Evolutionary conservation across 306 rosid species (phyloP), one percentile per base, ranked within the genome.

Genomic region (Fragaria nilgerrensis): DNA sequence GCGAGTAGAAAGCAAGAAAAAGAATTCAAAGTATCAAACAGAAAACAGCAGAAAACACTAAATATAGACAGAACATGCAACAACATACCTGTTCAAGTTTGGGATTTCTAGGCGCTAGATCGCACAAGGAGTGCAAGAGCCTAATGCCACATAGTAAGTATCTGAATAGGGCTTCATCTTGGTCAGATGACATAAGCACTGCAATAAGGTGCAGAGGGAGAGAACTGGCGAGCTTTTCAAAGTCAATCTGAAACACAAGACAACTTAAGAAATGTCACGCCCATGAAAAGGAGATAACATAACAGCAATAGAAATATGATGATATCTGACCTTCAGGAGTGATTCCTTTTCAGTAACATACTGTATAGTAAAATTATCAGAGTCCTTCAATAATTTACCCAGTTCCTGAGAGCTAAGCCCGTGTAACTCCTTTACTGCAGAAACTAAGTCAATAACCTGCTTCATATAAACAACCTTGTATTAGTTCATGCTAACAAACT

Each of bases 181-280:
- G 85, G 41, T 86, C 83, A 72, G 92, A 70, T 67, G 93, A 82
- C 66, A 90, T 83, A 58, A 92, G 82, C 68, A 83, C 82, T 48
- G 90, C 81, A 87, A 78, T 83, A 78, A 94, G 96, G 86, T 94
- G 97, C 85, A 88, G 82, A 9, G 98, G 93, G 82, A 94, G 97
- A 81, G 79, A 87, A 75, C 86, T 85, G 17, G 79, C 93, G 72
- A 94, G 96, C 90, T 86, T 94, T 84, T 90, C 98, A 79, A 89
- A 78, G 65, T 94, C 98, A 82, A 94, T 82, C 98, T 94, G 91
- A 75, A 79, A 81, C 76, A 82, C 25, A 77, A 49, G 29, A 5
- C 13, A 32, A 70, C 47, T 68, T 83, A 50, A 77, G 71, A 84
- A 70, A 82, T 23, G 58, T 68, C 74, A 77, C 16, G 49, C 77